A percentile compares a stretch with the other conserved stretches of the same genome.
Conservation (phyloP, 129 eudicot species). For the Cynara cardunculus region DNA sequence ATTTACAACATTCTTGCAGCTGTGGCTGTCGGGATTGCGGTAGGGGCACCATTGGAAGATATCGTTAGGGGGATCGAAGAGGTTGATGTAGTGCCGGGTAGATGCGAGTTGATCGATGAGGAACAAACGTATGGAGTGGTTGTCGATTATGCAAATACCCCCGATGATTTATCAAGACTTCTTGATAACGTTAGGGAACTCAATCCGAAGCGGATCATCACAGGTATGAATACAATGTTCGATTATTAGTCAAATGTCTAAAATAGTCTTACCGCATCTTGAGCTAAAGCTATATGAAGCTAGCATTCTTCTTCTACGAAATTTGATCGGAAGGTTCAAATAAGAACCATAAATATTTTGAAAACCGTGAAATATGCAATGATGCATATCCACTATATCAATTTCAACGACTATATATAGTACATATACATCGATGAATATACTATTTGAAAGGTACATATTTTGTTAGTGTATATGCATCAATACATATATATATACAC, state of each 20-base stretch:
- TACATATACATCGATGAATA: no score
- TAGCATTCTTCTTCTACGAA: neutral
- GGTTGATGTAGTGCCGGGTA: constrained; percentile 96
- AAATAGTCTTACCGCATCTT: neutral
- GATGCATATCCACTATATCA: no score
- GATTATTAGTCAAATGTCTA: neutral
- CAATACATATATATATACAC: no score
- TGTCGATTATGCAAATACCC: constrained; percentile 91
- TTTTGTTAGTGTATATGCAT: no score
- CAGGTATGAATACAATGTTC: constrained; percentile 46
- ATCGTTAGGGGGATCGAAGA: constrained; percentile 98
- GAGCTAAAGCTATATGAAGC: neutral
- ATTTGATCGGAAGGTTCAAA: no score
- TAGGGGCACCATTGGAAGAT: constrained; percentile 94
- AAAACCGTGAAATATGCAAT: no score
- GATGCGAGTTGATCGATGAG: constrained; percentile 97
- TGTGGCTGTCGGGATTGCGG: constrained; percentile 94
- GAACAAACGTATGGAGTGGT: constrained; percentile 98
- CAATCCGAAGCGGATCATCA: constrained; percentile 71
- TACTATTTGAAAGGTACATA: no score
- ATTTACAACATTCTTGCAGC: constrained; percentile 92
- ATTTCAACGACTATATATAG: no score
- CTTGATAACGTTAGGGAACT: constrained; percentile 89
- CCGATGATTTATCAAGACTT: constrained; percentile 82
- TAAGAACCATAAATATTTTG: no score